phyloP scores from a whole-genome alignment of 371 early-diverging fungal species.

The Chytridiales sp. region DNA sequence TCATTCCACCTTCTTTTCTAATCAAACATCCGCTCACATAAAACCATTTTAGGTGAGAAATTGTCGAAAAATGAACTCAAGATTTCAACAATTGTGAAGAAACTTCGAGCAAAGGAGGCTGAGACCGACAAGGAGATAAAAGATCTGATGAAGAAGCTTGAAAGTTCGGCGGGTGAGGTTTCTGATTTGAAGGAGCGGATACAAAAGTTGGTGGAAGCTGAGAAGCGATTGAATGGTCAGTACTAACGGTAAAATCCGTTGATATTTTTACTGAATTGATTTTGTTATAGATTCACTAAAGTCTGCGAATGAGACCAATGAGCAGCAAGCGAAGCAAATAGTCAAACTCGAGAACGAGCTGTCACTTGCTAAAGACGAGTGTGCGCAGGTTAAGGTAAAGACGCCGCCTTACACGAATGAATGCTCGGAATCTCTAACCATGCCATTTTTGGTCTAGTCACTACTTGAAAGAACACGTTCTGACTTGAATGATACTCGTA shows the following conservation, averaged over 20 bases:
- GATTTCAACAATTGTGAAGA: slow-evolving; percentile 68
- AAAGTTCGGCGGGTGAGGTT: slow-evolving; percentile 48
- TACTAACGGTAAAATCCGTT: slow-evolving; percentile 6
- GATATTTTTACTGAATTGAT: not conserved
- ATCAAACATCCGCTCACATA: not conserved
- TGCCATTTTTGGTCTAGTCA: slow-evolving; percentile 15
- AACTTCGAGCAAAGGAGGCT: slow-evolving; percentile 63
- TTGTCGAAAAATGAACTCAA: slow-evolving; percentile 79
- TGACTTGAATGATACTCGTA: slow-evolving; percentile 39
- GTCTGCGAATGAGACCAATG: slow-evolving; percentile 50
- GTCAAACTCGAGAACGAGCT: slow-evolving; percentile 61
- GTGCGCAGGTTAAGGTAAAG: slow-evolving; percentile 48
- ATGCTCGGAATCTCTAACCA: too few relatives aligned
- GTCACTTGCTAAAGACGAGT: slow-evolving; percentile 39
- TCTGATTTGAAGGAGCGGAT: slow-evolving; percentile 58
- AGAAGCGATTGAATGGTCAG: slow-evolving; percentile 40
- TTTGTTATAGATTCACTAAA: slow-evolving; percentile 25
- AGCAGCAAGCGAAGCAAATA: slow-evolving; percentile 67
- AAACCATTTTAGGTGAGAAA: slow-evolving; percentile 60
- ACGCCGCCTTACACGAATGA: not conserved
- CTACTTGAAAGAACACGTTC: slow-evolving; percentile 41
- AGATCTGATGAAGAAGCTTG: slow-evolving; percentile 64
- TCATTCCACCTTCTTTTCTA: not conserved
- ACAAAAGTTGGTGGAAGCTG: slow-evolving; percentile 50
- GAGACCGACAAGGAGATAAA: slow-evolving; percentile 61